phyloP scores from a whole-genome alignment of 441 rosid genomes.

The Cnidoscolus chayamansa region DNA sequence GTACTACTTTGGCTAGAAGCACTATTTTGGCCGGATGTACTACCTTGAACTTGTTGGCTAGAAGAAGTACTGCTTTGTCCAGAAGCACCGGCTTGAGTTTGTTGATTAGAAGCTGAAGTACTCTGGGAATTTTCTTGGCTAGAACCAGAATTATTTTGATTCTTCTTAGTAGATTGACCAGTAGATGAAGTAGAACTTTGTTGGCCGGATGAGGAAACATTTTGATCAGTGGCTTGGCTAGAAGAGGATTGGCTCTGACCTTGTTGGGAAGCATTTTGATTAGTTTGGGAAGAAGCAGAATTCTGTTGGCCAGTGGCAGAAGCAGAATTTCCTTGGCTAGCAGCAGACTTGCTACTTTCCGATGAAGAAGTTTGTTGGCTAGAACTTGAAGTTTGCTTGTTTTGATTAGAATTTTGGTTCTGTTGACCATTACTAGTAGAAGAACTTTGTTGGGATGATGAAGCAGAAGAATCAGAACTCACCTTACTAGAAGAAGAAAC shows the following conservation, averaged over 20 bases:
- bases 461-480: not conserved
- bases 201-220: too few relatives aligned
- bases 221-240: too few relatives aligned
- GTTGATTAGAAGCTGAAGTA: not conserved
- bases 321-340: not conserved
- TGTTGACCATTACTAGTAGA: not conserved
- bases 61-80: too few relatives aligned
- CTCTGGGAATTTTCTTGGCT: not conserved
- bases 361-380: not conserved
- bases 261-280: not conserved
- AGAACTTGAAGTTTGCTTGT: not conserved
- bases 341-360: not conserved
- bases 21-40: too few relatives aligned
- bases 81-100: too few relatives aligned
- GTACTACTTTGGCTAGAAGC: not conserved
- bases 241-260: too few relatives aligned
- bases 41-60: too few relatives aligned
- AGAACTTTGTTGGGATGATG: not conserved
- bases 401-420: not conserved
- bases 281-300: not conserved
- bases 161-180: not conserved
- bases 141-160: too few relatives aligned
- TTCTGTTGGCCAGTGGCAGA: not conserved
- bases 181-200: too few relatives aligned
- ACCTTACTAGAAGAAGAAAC: not conserved